Evolutionary conservation across 2,329 filamentous ascomycete genomes (phyloP).

Genomic region (Clonostachys rosea): DNA sequence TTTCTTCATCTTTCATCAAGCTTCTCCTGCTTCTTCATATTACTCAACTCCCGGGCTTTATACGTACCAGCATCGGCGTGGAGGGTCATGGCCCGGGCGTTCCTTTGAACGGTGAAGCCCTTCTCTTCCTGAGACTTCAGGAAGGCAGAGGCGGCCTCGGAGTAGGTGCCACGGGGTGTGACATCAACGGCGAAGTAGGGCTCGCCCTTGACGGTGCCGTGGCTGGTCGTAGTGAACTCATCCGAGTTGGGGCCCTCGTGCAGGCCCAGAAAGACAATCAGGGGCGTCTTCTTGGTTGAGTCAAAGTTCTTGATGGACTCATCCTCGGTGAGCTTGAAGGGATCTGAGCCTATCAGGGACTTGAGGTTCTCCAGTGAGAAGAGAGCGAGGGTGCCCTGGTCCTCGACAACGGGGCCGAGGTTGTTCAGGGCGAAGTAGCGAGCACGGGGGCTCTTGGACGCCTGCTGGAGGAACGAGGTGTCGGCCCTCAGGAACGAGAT

Average conservation of each 20-base stretch:
- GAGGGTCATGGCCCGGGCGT: conserved; percentile 59
- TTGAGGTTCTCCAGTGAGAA: conserved; percentile 65
- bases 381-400: conserved; percentile 58
- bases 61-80: conserved; percentile 54
- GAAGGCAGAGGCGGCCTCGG: conserved; percentile 53
- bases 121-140: conserved; percentile 36
- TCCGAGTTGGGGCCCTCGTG: conserved; percentile 47
- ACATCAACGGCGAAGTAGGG: conserved; percentile 91
- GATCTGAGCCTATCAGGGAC: conserved; percentile 64
- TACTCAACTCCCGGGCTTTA: neutral
- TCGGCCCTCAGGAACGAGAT: conserved; percentile 74
- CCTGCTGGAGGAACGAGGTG: conserved; percentile 62
- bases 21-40: neutral
- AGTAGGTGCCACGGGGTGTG: conserved; percentile 63
- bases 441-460: conserved; percentile 60
- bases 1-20: neutral
- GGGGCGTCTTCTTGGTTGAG: conserved; percentile 60
- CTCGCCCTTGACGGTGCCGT: conserved; percentile 69
- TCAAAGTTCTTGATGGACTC: conserved; percentile 71
- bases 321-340: conserved; percentile 68
- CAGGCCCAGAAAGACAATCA: conserved; percentile 81
- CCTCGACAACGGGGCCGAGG: conserved; percentile 65
- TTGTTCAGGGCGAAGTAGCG: conserved; percentile 76
- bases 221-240: conserved; percentile 25
- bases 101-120: conserved; percentile 62